phyloP scores from a whole-genome alignment of 2,329 filamentous ascomycete genomes.

The Apiospora pterosperma region DNA sequence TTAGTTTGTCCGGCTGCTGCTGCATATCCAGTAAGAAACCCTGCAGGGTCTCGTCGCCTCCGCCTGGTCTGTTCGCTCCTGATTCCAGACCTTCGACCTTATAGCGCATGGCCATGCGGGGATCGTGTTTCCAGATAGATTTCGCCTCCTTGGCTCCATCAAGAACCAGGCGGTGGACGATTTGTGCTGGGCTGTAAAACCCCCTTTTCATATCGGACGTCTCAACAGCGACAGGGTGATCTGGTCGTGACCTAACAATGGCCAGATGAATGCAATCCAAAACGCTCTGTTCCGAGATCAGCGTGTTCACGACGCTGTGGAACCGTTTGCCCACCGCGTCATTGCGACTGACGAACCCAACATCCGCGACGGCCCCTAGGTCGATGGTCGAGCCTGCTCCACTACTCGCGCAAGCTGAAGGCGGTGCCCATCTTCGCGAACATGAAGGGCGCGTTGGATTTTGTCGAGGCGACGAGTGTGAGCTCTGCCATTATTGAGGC shows the following conservation, averaged over 20 bases:
- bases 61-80: background rate
- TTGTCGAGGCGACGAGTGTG: too few species aligned
- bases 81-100: background rate
- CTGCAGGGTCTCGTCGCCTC: background rate
- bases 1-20: background rate
- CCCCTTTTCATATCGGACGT: too few species aligned
- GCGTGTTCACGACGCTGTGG: background rate
- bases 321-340: background rate
- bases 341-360: background rate
- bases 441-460: too few species aligned
- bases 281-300: background rate
- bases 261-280: background rate
- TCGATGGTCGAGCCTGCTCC: slow-evolving; percentile 28
- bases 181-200: background rate
- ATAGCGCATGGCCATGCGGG: background rate
- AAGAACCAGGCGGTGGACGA: background rate
- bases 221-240: background rate
- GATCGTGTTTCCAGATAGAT: background rate
- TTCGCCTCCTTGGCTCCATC: background rate
- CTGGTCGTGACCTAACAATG: background rate
- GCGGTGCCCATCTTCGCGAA: too few species aligned
- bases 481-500: too few species aligned
- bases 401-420: too few species aligned
- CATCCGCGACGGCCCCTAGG: slow-evolving; percentile 24
- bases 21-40: background rate